Percentiles rank a stretch among this genome's conserved stretches.
Evolutionary conservation across 1,139 yeast genomes (phyloP).

Genomic region (Debaryomycetaceae sp.): DNA sequence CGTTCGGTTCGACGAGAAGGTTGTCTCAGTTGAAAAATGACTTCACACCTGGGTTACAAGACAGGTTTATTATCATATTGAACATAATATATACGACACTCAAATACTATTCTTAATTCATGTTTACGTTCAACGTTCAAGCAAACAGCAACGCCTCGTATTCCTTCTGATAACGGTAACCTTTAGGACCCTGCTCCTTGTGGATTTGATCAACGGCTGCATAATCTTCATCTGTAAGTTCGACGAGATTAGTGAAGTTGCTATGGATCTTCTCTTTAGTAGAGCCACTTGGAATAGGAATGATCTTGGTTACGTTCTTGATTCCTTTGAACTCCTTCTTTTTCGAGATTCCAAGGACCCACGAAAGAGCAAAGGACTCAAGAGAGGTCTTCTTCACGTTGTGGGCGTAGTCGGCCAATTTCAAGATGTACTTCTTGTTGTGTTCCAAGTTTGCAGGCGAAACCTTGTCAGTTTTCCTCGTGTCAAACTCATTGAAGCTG

Average conservation of each 20-base stretch:
- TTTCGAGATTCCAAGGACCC: slow-evolving; percentile 49
- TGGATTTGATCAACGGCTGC: slow-evolving; percentile 28
- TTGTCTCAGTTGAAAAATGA: slow-evolving; percentile 25
- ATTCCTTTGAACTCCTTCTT: slow-evolving; percentile 26
- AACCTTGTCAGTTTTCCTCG: slow-evolving; percentile 57
- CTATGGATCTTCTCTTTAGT: slow-evolving; percentile 55
- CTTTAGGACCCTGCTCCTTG: background rate
- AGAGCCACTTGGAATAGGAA: slow-evolving; percentile 80
- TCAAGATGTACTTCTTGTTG: slow-evolving; percentile 47
- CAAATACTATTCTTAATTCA: too few species aligned
- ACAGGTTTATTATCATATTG: too few species aligned
- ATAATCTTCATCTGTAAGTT: slow-evolving; percentile 52
- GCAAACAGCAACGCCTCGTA: slow-evolving; percentile 10
- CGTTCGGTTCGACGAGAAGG: slow-evolving; percentile 69
- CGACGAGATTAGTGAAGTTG: slow-evolving; percentile 45
- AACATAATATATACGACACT: too few species aligned
- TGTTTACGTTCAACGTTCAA: too few species aligned
- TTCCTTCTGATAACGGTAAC: slow-evolving; percentile 7
- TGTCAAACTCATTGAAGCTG: slow-evolving; percentile 52
- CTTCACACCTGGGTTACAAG: too few species aligned
- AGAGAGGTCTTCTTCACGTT: slow-evolving; percentile 40
- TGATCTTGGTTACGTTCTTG: slow-evolving; percentile 47
- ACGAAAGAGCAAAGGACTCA: slow-evolving; percentile 70
- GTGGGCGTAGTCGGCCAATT: slow-evolving; percentile 48
- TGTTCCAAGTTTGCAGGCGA: slow-evolving; percentile 49